phyloP scores from a whole-genome alignment of 768 basidiomycete genomes.

The Candolleomyces eurysporus region DNA sequence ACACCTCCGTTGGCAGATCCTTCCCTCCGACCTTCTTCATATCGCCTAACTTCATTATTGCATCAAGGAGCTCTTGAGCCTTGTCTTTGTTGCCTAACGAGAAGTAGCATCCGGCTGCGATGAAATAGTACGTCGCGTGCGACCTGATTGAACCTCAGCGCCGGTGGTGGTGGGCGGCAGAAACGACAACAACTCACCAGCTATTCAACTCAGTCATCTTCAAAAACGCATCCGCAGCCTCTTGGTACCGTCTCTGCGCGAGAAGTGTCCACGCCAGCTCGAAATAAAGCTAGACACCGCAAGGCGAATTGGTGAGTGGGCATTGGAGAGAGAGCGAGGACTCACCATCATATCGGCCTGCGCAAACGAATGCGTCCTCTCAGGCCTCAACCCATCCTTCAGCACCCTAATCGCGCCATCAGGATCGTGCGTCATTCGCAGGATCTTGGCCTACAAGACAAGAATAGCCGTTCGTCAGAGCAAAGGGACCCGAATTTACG shows the following conservation, averaged over 20 bases:
- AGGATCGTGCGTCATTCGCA: conserved; percentile 67
- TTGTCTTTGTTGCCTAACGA: conserved; percentile 53
- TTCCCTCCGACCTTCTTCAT: conserved; percentile 64
- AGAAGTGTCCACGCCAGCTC: conserved; percentile 79
- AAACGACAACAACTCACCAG: conserved; percentile 44
- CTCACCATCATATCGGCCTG: conserved; percentile 73
- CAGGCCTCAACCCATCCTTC: conserved; percentile 52
- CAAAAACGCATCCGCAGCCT: conserved; percentile 67
- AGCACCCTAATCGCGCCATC: conserved; percentile 65
- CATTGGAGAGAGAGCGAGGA: conserved; percentile 4
- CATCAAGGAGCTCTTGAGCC: conserved; percentile 61
- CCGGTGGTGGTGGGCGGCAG: too few species aligned
- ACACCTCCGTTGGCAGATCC: conserved; percentile 71
- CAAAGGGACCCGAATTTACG: too few species aligned
- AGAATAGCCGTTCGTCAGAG: neutral
- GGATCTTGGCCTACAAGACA: conserved; percentile 60
- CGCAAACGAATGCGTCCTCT: conserved; percentile 53
- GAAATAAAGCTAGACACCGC: conserved; percentile 54
- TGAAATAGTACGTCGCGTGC: conserved; percentile 76
- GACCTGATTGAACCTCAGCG: conserved; percentile 42
- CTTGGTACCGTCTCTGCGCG: conserved; percentile 48
- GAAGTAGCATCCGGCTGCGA: conserved; percentile 72
- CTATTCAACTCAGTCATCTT: conserved; percentile 63
- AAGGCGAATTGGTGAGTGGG: neutral
- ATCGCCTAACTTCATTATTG: conserved; percentile 57